Conservation (phyloP, 768 basidiomycete genomes). For the Amylocystis lapponica region DNA sequence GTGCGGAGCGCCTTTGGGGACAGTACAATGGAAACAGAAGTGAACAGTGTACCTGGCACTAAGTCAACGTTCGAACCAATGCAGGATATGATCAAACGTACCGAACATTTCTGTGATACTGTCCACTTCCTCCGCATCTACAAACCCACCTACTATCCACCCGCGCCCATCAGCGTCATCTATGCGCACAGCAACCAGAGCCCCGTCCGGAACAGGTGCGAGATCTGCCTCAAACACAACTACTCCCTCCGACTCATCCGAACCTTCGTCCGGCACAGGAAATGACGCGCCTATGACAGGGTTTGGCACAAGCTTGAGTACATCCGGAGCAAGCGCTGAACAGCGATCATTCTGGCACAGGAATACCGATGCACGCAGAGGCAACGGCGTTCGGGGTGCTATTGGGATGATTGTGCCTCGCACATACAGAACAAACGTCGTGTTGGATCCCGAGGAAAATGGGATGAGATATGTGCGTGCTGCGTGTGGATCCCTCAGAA, state of each 20-base stretch:
- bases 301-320: conserved; percentile 59
- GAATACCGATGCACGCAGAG: conserved; percentile 43
- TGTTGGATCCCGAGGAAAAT: conserved; percentile 11
- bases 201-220: conserved; percentile 9
- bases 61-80: too few relatives aligned
- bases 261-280: conserved; percentile 61
- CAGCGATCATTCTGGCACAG: conserved; percentile 31
- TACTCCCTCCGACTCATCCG: conserved; percentile 71
- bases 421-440: conserved; percentile 50
- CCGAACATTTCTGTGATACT: conserved; percentile 35
- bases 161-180: conserved; percentile 47
- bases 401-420: conserved; percentile 48
- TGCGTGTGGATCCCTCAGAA: conserved; percentile 37
- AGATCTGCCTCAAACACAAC: conserved; percentile 56
- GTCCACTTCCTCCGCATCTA: conserved; percentile 26
- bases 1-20: conserved; percentile 32
- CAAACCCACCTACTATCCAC: conserved; percentile 58
- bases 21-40: conserved; percentile 6
- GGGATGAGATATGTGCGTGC: conserved; percentile 50
- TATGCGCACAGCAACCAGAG: conserved; percentile 44
- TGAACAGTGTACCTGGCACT: too few relatives aligned
- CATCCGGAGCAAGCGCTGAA: conserved; percentile 30
- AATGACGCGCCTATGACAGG: conserved; percentile 49
- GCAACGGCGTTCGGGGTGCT: conserved; percentile 40
- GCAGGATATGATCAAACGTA: conserved; percentile 37